phyloP scores from a whole-genome alignment of 2,329 filamentous ascomycete genomes.

The Xylaria multiplex region DNA sequence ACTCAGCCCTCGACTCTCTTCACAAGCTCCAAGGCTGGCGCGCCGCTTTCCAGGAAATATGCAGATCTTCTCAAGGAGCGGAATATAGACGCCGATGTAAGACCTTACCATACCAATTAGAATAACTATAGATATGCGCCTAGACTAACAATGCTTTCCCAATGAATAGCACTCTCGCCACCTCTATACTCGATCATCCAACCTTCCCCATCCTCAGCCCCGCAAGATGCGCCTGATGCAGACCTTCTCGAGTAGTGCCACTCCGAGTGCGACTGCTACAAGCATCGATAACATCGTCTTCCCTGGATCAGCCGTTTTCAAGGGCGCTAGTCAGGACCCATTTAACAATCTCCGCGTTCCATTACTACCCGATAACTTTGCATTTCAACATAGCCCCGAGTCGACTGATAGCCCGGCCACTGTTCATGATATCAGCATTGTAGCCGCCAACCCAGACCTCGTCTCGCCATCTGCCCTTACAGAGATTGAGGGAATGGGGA shows the following conservation, averaged over 20 bases:
- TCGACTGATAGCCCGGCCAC: slow-evolving; percentile 54
- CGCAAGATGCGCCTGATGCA: slow-evolving; percentile 69
- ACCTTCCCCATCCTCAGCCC: slow-evolving; percentile 50
- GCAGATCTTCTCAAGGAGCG: slow-evolving; percentile 50
- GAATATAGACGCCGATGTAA: slow-evolving; percentile 49
- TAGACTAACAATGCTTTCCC: slow-evolving; percentile 42
- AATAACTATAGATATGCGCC: neutral
- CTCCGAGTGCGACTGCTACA: slow-evolving; percentile 47
- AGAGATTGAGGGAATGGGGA: slow-evolving; percentile 66
- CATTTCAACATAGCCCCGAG: slow-evolving; percentile 56
- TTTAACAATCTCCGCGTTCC: slow-evolving; percentile 63
- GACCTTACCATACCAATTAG: slow-evolving; percentile 19
- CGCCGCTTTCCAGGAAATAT: slow-evolving; percentile 50
- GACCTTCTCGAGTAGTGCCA: slow-evolving; percentile 63
- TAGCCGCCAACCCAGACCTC: slow-evolving; percentile 67
- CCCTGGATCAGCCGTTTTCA: slow-evolving; percentile 55
- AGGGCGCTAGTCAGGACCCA: slow-evolving; percentile 45
- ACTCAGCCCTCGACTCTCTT: slow-evolving; percentile 44
- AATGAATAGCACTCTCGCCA: slow-evolving; percentile 45
- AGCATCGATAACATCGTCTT: slow-evolving; percentile 65
- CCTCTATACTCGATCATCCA: slow-evolving; percentile 51
- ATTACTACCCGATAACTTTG: slow-evolving; percentile 68
- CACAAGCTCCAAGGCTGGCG: slow-evolving; percentile 44
- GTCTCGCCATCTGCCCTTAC: slow-evolving; percentile 62
- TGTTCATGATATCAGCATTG: slow-evolving; percentile 61